Conservation (phyloP, 2,329 filamentous ascomycete species). For the Pestalotiopsis sp. region DNA sequence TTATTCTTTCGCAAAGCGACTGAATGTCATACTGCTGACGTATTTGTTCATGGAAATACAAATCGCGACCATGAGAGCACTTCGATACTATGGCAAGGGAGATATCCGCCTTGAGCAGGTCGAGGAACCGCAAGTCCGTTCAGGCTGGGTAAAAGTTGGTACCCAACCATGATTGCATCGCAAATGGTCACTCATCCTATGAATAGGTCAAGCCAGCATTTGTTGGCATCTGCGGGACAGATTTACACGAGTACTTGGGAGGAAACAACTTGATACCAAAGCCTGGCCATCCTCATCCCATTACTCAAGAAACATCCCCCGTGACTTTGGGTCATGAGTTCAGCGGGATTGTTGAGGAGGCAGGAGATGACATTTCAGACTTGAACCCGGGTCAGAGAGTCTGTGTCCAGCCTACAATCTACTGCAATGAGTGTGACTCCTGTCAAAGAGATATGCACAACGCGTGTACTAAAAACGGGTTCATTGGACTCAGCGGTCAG, state of each 20-base stretch:
- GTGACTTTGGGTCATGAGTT: conserved; percentile 69
- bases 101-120: conserved; percentile 9
- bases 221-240: conserved; percentile 38
- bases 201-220: conserved; percentile 24
- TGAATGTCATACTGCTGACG: too few species aligned
- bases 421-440: conserved; percentile 56
- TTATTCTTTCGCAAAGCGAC: too few species aligned
- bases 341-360: conserved; percentile 58
- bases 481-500: conserved; percentile 39
- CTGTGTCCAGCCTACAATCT: conserved; percentile 62
- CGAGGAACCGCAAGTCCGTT: conserved; percentile 1
- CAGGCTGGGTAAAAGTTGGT: conserved; percentile 10
- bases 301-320: conserved; percentile 60
- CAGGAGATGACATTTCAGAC: conserved; percentile 48
- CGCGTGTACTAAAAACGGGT: conserved; percentile 54
- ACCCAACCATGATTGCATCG: neutral
- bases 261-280: conserved; percentile 31
- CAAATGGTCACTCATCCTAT: neutral
- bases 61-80: neutral
- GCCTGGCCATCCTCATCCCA: conserved; percentile 48
- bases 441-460: conserved; percentile 58
- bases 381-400: conserved; percentile 58
- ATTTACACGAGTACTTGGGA: conserved; percentile 34
- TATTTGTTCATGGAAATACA: neutral
- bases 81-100: conserved; percentile 3